Evolutionary conservation across 352 stramenopile genomes (phyloP).

Genomic region (Detonula confervacea): DNA sequence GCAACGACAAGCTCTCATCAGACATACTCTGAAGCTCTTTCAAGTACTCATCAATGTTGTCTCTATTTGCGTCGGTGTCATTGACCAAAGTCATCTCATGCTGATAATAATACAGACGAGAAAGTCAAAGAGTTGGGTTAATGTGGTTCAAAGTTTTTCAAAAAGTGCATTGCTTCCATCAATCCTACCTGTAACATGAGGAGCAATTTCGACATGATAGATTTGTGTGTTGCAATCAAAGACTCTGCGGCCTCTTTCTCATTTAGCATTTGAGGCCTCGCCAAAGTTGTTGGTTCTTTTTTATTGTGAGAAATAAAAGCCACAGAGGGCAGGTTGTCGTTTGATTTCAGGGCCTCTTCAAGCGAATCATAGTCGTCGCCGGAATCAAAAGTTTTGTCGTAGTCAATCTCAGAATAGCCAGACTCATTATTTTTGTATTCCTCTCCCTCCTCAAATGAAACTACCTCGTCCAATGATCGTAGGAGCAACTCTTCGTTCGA

Average conservation of each 20-base stretch:
- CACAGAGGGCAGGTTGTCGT: constrained; percentile 22
- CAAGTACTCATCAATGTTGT: constrained; percentile 79
- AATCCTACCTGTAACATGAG: constrained; percentile 74
- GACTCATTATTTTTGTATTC: constrained; percentile 13
- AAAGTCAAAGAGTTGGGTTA: no score
- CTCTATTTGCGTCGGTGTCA: constrained; percentile 62
- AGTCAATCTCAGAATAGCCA: constrained; percentile 18
- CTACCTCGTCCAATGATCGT: constrained; percentile 17
- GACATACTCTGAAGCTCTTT: constrained; percentile 68
- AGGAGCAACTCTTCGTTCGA: constrained; percentile 9
- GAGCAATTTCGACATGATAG: constrained; percentile 70
- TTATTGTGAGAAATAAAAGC: no score
- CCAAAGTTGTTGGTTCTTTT: no score
- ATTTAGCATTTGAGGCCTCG: constrained; percentile 24
- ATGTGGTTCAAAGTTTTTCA: no score
- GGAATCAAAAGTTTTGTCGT: constrained; percentile 31
- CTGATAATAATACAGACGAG: no score
- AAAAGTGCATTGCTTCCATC: no score
- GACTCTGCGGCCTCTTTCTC: constrained; percentile 32
- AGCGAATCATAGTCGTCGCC: constrained; percentile 35
- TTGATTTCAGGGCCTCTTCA: constrained; percentile 38
- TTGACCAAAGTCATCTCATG: constrained; percentile 82
- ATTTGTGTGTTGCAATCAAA: constrained; percentile 69
- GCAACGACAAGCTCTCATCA: constrained; percentile 62
- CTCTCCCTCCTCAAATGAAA: constrained; percentile 9